Percentiles rank a stretch among this genome's conserved stretches.
phyloP scores from a whole-genome alignment of 1,139 yeast species.

The Groenewaldozyma sp. region DNA sequence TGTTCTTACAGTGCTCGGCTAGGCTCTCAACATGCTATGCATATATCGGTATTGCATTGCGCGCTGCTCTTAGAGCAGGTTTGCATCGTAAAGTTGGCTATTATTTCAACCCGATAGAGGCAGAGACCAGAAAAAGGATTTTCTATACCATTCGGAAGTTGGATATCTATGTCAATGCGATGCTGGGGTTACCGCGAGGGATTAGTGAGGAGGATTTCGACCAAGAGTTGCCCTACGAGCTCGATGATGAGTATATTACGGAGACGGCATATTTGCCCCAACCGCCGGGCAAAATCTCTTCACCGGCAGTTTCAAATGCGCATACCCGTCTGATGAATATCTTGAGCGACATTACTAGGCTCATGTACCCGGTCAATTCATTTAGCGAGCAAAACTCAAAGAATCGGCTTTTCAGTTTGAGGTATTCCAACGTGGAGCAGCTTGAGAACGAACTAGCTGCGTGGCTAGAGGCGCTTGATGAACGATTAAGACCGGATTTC shows the following conservation, averaged over 20 bases:
- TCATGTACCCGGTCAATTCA: constrained; percentile 47
- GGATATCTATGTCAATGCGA: constrained; percentile 85
- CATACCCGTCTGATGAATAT: constrained; percentile 66
- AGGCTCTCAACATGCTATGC: constrained; percentile 84
- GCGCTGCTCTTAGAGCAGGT: constrained; percentile 84
- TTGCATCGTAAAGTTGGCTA: constrained; percentile 65
- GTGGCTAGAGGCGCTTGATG: constrained; percentile 71
- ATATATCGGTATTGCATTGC: constrained; percentile 82
- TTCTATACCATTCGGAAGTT: constrained; percentile 86
- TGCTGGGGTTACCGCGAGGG: constrained; percentile 76
- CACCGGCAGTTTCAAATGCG: constrained; percentile 76
- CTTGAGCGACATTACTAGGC: constrained; percentile 46
- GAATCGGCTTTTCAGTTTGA: constrained; percentile 19
- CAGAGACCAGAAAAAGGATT: constrained; percentile 75
- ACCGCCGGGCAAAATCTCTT: constrained; percentile 42
- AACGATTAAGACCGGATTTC: constrained; percentile 61
- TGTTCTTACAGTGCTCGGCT: constrained; percentile 85
- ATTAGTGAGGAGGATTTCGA: constrained; percentile 70
- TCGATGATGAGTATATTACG: constrained; percentile 83
- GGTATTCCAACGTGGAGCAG: constrained; percentile 58
- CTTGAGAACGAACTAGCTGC: constrained; percentile 62
- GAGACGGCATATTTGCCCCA: constrained; percentile 40
- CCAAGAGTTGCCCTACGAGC: constrained; percentile 75
- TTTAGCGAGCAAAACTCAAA: constrained; percentile 1
- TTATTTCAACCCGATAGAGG: constrained; percentile 69